These are phyloP conservation scores for Mucor mucedo DNA, from an alignment of 371 early-diverging fungal genomes.

Conservation along the genomic window DNA sequence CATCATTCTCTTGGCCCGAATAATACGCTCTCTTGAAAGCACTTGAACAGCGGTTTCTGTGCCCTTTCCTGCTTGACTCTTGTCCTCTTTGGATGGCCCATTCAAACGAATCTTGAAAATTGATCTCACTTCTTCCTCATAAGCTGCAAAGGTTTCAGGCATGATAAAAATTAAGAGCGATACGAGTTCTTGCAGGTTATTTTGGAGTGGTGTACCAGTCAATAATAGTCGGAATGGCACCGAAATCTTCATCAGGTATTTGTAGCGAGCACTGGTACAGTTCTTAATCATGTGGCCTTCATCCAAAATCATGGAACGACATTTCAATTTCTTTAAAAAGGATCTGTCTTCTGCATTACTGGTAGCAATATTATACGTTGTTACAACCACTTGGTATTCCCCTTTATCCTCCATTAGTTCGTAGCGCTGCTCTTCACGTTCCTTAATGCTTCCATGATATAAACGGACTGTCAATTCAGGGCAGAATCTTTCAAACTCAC, in stretches of 20 bases:
- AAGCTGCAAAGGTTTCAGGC: constrained; percentile 82
- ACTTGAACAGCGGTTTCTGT: constrained; percentile 39
- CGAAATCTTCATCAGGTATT: constrained; percentile 65
- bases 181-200: constrained; percentile 81
- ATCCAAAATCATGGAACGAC: constrained; percentile 82
- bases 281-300: constrained; percentile 97
- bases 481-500: constrained; percentile 81
- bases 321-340: constrained; percentile 65
- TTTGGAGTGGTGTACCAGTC: constrained; percentile 88
- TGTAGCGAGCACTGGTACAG: constrained; percentile 81
- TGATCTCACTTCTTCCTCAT: constrained; percentile 56
- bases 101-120: constrained; percentile 59
- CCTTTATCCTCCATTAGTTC: constrained; percentile 45
- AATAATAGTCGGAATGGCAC: constrained; percentile 73
- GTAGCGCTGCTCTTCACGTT: constrained; percentile 62
- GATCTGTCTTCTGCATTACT: constrained; percentile 74
- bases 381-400: constrained; percentile 60
- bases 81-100: constrained; percentile 26
- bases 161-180: constrained; percentile 93
- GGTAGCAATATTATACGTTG: constrained; percentile 81
- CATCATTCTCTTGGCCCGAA: constrained; percentile 77
- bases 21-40: constrained; percentile 64
- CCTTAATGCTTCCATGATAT: constrained; percentile 77
- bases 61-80: background rate
- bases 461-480: constrained; percentile 68